These are phyloP conservation scores for Fusarium sp. DNA, from an alignment of 2,329 filamentous ascomycete species.

Conservation along the genomic window DNA sequence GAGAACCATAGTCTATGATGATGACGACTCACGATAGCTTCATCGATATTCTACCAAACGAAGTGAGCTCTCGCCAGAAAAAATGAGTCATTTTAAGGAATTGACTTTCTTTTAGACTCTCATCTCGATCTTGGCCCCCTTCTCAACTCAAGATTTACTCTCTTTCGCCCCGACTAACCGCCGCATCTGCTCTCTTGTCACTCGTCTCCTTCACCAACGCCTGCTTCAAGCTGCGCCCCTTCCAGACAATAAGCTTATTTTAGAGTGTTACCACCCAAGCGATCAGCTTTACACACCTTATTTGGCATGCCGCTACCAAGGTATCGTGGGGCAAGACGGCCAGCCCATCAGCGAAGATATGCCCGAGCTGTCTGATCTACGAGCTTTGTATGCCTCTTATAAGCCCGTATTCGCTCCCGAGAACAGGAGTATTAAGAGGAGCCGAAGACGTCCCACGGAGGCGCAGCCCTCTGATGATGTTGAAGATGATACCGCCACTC, in stretches of 20 bases:
- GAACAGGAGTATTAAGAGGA: constrained; percentile 52
- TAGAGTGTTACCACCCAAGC: constrained; percentile 82
- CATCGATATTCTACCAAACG: constrained; percentile 32
- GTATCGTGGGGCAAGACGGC: constrained; percentile 55
- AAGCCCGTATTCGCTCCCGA: constrained; percentile 69
- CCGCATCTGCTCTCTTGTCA: constrained; percentile 70
- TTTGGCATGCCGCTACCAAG: constrained; percentile 72
- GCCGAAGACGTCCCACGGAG: constrained; percentile 15
- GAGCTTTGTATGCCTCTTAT: constrained; percentile 75
- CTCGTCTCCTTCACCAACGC: constrained; percentile 72
- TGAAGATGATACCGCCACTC: constrained; percentile 60
- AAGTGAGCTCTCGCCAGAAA: constrained; percentile 1
- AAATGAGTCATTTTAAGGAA: background rate
- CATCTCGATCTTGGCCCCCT: constrained; percentile 50
- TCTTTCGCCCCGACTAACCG: constrained; percentile 67
- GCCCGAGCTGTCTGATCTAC: constrained; percentile 54
- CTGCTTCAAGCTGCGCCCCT: constrained; percentile 55
- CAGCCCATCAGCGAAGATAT: constrained; percentile 4
- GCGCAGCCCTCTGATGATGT: constrained; percentile 10
- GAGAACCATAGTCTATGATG: background rate
- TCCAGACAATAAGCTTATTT: constrained; percentile 68
- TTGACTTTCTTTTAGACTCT: constrained; percentile 15
- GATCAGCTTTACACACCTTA: constrained; percentile 75
- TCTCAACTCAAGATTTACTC: constrained; percentile 64
- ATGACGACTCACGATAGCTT: constrained; percentile 19